These are phyloP conservation scores for Calophaca sinica DNA, from an alignment of 306 rosid genomes.

Conservation along the genomic window DNA sequence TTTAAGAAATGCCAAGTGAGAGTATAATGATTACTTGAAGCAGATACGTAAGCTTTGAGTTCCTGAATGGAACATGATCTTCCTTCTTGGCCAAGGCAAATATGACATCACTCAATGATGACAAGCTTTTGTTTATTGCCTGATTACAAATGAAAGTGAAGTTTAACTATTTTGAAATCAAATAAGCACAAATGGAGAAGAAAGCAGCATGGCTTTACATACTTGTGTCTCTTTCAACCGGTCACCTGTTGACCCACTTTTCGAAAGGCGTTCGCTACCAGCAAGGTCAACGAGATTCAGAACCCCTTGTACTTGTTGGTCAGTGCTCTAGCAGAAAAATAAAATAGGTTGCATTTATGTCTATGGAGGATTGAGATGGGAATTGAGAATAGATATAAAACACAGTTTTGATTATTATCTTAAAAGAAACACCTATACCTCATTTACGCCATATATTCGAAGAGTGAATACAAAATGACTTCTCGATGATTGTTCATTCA, in stretches of 20 bases:
- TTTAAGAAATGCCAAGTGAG: background rate
- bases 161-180: conserved; percentile 25
- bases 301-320: conserved; percentile 95
- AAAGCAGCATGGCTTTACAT: conserved; percentile 42
- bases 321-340: conserved; percentile 74
- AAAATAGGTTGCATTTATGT: conserved; percentile 30
- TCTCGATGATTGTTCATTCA: conserved; percentile 97
- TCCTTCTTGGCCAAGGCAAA: conserved; percentile 97
- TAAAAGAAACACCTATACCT: conserved; percentile 61
- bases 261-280: conserved; percentile 97
- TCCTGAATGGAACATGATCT: conserved; percentile 93
- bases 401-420: conserved; percentile 18
- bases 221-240: conserved; percentile 97
- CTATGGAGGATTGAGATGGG: background rate
- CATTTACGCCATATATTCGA: conserved; percentile 90
- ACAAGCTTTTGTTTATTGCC: conserved; percentile 94
- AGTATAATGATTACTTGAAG: conserved; percentile 69
- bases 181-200: conserved; percentile 15
- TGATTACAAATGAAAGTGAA: conserved; percentile 48
- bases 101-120: conserved; percentile 92
- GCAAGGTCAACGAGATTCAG: conserved; percentile 98
- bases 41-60: conserved; percentile 97
- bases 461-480: conserved; percentile 98
- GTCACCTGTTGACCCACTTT: conserved; percentile 95
- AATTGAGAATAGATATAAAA: conserved; percentile 21